Evolutionary conservation across 805 yeast species (phyloP).

Genomic region (Barnettozyma pratensis): DNA sequence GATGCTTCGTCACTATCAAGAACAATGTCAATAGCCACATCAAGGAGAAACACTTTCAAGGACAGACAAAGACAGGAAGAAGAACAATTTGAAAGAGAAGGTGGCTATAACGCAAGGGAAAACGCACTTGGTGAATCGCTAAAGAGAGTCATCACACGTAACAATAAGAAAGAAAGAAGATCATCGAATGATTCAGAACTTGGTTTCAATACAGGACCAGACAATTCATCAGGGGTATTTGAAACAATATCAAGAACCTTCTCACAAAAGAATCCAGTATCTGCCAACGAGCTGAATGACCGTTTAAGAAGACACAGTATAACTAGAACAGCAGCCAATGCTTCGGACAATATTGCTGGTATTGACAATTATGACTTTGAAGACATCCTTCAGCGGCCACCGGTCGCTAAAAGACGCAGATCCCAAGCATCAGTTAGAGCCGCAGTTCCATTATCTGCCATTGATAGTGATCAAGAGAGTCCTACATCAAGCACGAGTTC

Average conservation of each 20-base stretch:
- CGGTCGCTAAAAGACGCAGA: neutral
- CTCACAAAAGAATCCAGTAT: conserved; percentile 18
- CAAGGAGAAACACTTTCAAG: conserved; percentile 7
- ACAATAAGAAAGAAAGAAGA: neutral
- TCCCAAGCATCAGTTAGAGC: neutral
- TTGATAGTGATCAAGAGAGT: conserved; percentile 3
- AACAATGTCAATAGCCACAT: conserved; percentile 5
- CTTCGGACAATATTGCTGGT: conserved; percentile 43
- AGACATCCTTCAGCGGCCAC: conserved; percentile 14
- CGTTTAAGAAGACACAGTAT: conserved; percentile 34
- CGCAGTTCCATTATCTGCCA: neutral
- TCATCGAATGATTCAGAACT: conserved; percentile 11
- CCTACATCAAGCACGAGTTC: neutral
- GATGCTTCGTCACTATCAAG: conserved; percentile 11
- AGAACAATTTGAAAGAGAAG: conserved; percentile 21
- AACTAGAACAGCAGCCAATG: conserved; percentile 36
- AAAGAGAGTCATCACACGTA: conserved; percentile 26
- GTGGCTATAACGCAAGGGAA: conserved; percentile 29
- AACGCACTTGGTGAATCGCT: conserved; percentile 31
- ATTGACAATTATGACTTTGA: conserved; percentile 27
- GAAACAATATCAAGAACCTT: conserved; percentile 19
- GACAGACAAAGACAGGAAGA: conserved; percentile 24
- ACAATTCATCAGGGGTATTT: conserved; percentile 8
- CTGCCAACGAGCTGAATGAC: conserved; percentile 26
- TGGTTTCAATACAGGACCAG: conserved; percentile 7